These are phyloP conservation scores for Strigomonas culicis DNA, from an alignment of 208 protist genomes.

Conservation along the genomic window DNA sequence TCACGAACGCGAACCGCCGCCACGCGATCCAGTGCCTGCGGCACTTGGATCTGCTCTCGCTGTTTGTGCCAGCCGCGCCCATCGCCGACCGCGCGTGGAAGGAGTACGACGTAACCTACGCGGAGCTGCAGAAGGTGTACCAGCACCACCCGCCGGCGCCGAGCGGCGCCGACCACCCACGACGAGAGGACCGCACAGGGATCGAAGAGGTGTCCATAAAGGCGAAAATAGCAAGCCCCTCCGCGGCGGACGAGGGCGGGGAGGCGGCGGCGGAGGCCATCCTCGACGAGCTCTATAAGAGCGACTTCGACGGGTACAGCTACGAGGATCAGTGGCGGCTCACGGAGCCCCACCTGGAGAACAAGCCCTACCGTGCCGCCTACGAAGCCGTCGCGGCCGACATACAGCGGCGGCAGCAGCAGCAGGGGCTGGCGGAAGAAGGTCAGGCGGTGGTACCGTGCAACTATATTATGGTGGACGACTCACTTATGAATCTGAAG, in stretches of 20 bases:
- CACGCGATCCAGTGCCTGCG: slow-evolving; percentile 52
- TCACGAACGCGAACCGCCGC: slow-evolving; percentile 57
- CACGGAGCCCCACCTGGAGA: slow-evolving; percentile 45
- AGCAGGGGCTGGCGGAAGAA: slow-evolving; percentile 13
- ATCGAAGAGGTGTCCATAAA: too few relatives aligned
- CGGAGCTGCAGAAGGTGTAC: too few relatives aligned
- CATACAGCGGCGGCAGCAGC: slow-evolving; percentile 9
- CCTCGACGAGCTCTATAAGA: not conserved
- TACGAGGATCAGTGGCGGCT: slow-evolving; percentile 80
- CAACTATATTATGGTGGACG: slow-evolving; percentile 73
- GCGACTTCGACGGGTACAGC: slow-evolving; percentile 47
- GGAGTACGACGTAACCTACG: slow-evolving; percentile 14
- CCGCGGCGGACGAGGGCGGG: slow-evolving; percentile 14
- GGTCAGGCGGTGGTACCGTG: slow-evolving; percentile 17
- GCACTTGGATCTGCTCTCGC: slow-evolving; percentile 36
- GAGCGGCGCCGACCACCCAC: too few relatives aligned
- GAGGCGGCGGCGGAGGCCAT: slow-evolving; percentile 28
- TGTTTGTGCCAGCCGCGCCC: slow-evolving; percentile 25
- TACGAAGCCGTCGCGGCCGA: slow-evolving; percentile 51
- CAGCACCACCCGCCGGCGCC: too few relatives aligned
- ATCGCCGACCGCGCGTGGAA: slow-evolving; percentile 18
- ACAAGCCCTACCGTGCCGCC: slow-evolving; percentile 62
- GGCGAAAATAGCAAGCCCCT: too few relatives aligned
- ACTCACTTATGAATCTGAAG: slow-evolving; percentile 68
- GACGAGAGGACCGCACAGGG: too few relatives aligned